Conservation (phyloP, 2,329 filamentous ascomycete species). For the Pseudogymnoascus sp. region DNA sequence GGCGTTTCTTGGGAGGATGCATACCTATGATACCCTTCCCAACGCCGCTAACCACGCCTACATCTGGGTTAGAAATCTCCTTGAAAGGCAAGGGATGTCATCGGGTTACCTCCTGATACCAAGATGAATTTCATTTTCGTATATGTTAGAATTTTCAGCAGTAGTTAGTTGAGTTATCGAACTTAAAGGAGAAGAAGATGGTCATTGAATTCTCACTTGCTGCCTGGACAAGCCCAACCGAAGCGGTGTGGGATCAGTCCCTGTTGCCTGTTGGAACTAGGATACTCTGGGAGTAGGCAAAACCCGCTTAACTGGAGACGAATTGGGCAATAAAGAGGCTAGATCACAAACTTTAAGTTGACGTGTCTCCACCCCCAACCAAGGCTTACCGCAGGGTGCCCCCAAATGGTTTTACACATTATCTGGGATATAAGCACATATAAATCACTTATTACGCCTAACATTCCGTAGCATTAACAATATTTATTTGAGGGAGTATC, state of each 20-base stretch:
- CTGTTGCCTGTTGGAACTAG: background rate
- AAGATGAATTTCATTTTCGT: conserved; percentile 73
- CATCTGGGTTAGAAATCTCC: background rate
- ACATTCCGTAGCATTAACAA: background rate
- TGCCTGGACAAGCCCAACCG: background rate
- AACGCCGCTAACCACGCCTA: conserved; percentile 46
- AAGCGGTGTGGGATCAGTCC: background rate
- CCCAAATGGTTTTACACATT: background rate
- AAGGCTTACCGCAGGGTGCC: background rate
- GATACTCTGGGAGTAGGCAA: background rate
- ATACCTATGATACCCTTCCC: conserved; percentile 61
- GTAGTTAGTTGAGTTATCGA: background rate
- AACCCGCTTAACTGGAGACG: background rate
- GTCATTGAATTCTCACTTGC: background rate
- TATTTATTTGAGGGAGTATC: background rate
- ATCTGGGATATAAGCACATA: background rate
- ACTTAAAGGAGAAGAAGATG: background rate
- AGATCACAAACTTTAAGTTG: background rate
- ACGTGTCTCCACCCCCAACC: background rate
- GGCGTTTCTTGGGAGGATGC: conserved; percentile 16
- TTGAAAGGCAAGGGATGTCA: background rate
- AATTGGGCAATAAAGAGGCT: background rate
- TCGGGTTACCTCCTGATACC: conserved; percentile 58
- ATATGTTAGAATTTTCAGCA: conserved; percentile 10
- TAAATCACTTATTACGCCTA: background rate